Evolutionary conservation across 495 filamentous ascomycete genomes (phyloP).

Genomic region (Podospora appendiculata): DNA sequence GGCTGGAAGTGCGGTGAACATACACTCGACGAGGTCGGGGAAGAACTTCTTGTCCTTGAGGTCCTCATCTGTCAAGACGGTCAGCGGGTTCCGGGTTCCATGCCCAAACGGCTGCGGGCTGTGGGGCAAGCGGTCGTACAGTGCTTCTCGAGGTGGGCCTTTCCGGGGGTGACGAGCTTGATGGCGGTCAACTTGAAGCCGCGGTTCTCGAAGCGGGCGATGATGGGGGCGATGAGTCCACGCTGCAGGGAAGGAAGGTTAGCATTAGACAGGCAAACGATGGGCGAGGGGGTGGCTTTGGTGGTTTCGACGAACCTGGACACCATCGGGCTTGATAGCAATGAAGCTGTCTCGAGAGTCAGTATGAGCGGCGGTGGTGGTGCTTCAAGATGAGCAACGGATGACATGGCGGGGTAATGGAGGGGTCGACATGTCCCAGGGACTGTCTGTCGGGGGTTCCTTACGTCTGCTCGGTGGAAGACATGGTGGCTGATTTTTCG

Average conservation of each 20-base stretch:
- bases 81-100: constrained; percentile 20
- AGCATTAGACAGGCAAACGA: constrained; percentile 12
- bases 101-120: background rate
- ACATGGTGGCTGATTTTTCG: constrained; percentile 56
- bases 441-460: constrained; percentile 24
- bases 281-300: background rate
- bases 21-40: constrained; percentile 83
- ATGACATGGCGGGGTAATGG: constrained; percentile 22
- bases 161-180: constrained; percentile 81
- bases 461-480: constrained; percentile 84
- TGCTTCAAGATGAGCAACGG: constrained; percentile 2
- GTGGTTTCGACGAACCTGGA: constrained; percentile 63
- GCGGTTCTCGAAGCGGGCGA: constrained; percentile 92
- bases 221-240: constrained; percentile 93
- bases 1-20: constrained; percentile 25
- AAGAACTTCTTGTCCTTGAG: constrained; percentile 94
- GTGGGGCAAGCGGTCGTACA: constrained; percentile 33
- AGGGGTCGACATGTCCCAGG: constrained; percentile 12
- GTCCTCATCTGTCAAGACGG: constrained; percentile 55
- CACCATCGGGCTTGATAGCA: constrained; percentile 98
- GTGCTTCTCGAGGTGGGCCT: constrained; percentile 95
- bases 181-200: constrained; percentile 97
- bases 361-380: constrained; percentile 29
- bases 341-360: constrained; percentile 70
- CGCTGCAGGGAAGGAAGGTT: constrained; percentile 49